Base-by-base conservation (phyloP, 208 protist genomes). In the Crithidia expoeki region DNA sequence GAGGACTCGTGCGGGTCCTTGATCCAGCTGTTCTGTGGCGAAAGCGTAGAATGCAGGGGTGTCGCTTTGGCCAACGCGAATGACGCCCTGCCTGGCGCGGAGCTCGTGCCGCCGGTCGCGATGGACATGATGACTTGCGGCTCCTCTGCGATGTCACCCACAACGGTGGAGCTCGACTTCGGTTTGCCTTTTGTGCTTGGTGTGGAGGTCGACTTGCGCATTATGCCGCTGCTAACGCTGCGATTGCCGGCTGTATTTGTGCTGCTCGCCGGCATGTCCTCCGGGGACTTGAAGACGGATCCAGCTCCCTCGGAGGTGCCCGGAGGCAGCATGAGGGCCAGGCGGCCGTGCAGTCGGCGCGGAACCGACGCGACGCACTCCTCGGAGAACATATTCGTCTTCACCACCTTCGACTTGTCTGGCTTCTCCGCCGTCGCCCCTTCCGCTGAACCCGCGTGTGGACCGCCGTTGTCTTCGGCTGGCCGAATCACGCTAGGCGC, bases 291-390 rank as follows among this genome's bases (percentile, higher is more conserved):
- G 47, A 50, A 38, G 1, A 42, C 50, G 46, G 57, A 32, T 2
- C 38, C 44, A 19, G 33, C 17, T 2, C 17, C 27, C 5, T 65
- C 42, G 47, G n/a, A 32, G 7, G 42, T 67, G 4, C 53, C 36
- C 17, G 55, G 52, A 14, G 74, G 66, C 28, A 68, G 61, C 32
- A 79, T 52, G 36, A 80, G 53, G 4, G 62, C n/a, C n/a, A 88
- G 65, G 16, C 83, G 78, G 0, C 72, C 76, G 34, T 81, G 65
- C 25, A 85, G 50, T 27, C 66, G 69, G 25, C 74, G 69, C 71
- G 74, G 79, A n/a, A 84, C 79, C 14, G 79, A 74, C 16, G 67
- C 72, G 32, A 88, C 72, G 46, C 72, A 86, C 61, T 80, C 61
- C 64, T 70, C 66, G 4, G 72, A 65, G 32, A 71, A 70, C 27